Base-by-base conservation (phyloP, 495 filamentous ascomycete species). In the Talaromyces proteolyticus region DNA sequence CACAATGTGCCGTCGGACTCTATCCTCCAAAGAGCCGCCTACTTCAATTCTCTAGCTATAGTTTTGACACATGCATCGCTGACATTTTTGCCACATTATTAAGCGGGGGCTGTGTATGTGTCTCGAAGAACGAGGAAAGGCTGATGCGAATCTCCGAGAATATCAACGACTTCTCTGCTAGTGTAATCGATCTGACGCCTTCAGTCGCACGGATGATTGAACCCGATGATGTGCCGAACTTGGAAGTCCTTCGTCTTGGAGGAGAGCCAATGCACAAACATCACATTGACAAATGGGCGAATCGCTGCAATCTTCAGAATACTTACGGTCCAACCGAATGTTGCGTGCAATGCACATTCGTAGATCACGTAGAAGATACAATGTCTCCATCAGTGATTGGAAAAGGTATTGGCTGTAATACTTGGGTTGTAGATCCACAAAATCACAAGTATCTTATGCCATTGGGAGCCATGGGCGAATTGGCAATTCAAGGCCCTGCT, bases 241-340 rank as follows among this genome's bases (percentile, higher is more conserved):
- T 85, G 23, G 66, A 66, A 49, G 69, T 62, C 1, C 55, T 85
- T 6, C 62, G 74, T 18, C 64, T 67, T 11, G 77, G 69, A 4
- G 81, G 81, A 16, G 82, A 86, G n/a, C 50, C 70, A 78, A 43
- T 72, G 83, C 68, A 63, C 66, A 4, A 5, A 8, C 6, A 5
- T 42, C 8, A 6, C 6, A 17, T 21, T 17, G 19, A 42, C 16
- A 21, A 17, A n/a, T 42, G 39, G 39, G 54, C 57, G 5, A 22
- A 29, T 1, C 38, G 61, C 16, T 43, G 58, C 8, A 38, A 50
- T 3, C 29, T 63, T 3, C 17, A 58, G 10, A 58, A 58, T 36
- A 50, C 26, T 0, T 67, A 62, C 43, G 64, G 64, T 1, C 58
- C 62, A 3, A 44, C 58, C 17, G 64, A 67, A 37, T 60, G 60